Evolutionary conservation across 164 flowering plant genomes (phyloP), one percentile per base, ranked within the genome.

Genomic region (Saururus chinensis): DNA sequence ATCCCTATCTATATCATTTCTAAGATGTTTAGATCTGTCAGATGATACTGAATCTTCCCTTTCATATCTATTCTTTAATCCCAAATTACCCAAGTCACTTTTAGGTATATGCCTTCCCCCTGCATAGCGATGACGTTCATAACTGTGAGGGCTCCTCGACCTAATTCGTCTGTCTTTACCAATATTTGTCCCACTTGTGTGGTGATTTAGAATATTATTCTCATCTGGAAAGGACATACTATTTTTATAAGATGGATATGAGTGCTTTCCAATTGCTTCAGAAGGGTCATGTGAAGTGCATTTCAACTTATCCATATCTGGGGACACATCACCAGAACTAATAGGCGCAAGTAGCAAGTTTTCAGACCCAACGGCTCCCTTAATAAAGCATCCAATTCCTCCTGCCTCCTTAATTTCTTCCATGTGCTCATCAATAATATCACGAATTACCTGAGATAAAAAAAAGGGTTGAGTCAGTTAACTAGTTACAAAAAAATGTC

Each of bases 381-480:
- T 81, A 37, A 66, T 74, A 48, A 73, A 72, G 72, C 82, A 76
- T 24, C 92, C 87, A 67, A 85, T 82, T 10, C 88, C 90, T 62
- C 87, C 89, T 59, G 92, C 86, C 57, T 72, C 73, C 73, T 74
- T 83, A 61, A 90, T 85, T 76, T 84, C 89, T 66, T 88, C 96
- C 89, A 85, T 93, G 73, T 84, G 85, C 48, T 84, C 92, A 59
- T 85, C 89, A 53, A 93, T 93, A 67, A 93, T 86, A 65, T 85
- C 86, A 64, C 89, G 80, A 74, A 76, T 76, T 52, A 92, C 95
- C 98, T 92, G 17, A 45, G 49, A 45, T 3, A 45, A 45, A 45
- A 45, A n/a, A n/a, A n/a, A n/a, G n/a, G n/a, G n/a, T n/a, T n/a
- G n/a, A n/a, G n/a, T n/a, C n/a, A 30, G 37, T 2, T 30, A 30